Percentiles rank a stretch among this genome's conserved stretches.
phyloP scores from a whole-genome alignment of 257 asterid genomes.

The Nicotiana otophora region DNA sequence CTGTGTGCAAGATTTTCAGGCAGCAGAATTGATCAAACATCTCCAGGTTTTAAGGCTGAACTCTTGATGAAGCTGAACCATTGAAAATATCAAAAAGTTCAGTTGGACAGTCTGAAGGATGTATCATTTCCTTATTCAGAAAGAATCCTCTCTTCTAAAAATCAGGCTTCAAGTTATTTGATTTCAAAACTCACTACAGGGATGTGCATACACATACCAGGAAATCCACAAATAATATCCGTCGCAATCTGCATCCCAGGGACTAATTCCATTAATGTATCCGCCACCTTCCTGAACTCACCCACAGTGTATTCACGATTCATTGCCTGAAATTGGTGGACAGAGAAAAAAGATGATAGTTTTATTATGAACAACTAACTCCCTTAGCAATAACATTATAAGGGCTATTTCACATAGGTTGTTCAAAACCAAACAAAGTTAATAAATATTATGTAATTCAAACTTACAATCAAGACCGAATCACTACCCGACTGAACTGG shows the following conservation, averaged over 20 bases:
- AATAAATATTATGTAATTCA: not conserved
- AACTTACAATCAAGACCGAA: conserved; percentile 66
- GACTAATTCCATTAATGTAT: conserved; percentile 74
- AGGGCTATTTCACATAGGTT: not conserved
- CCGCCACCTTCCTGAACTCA: conserved; percentile 76
- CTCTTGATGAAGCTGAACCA: not conserved
- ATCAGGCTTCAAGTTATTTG: not conserved
- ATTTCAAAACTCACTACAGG: not conserved
- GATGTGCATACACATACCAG: conserved; percentile 52
- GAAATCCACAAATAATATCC: conserved; percentile 94
- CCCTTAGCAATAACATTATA: not conserved
- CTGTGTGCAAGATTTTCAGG: not conserved
- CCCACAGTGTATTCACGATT: conserved; percentile 80
- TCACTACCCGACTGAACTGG: conserved; percentile 99
- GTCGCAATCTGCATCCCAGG: conserved; percentile 99
- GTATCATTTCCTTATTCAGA: not conserved
- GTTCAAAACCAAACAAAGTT: not conserved
- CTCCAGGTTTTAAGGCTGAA: not conserved
- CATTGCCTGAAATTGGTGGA: conserved; percentile 62
- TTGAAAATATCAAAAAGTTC: not conserved
- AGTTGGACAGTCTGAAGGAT: not conserved
- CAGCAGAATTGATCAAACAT: not conserved
- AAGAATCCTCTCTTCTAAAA: not conserved
- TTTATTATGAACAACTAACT: not conserved
- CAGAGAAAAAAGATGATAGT: conserved; percentile 3